Base-by-base conservation (phyloP, 2,329 filamentous ascomycete genomes). In the Fusarium sp. region DNA sequence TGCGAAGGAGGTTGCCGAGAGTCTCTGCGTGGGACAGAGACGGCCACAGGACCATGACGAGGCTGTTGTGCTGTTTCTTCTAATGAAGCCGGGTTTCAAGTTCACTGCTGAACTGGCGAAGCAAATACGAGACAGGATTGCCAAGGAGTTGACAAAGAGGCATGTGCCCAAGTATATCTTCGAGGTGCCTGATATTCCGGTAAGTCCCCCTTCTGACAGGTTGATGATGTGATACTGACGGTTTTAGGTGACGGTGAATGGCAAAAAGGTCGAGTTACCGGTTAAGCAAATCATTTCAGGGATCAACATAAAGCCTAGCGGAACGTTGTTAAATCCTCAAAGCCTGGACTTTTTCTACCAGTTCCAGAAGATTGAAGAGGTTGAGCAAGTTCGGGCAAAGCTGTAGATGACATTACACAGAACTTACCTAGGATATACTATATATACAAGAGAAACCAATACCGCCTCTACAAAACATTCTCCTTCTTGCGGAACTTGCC, bases 261-360 rank as follows among this genome's bases (percentile, higher is more conserved):
- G 92, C 49, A 96, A 96, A 77, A 96, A 96, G 78, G 92, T 96
- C 6, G 92, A 96, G 76, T 73, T 96, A 52, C 92, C 92, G 0
- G 90, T 96, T 30, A 96, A 96, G 80, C 90, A 92, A 74, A 96
- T 96, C 66, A 89, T 96, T 1, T 93, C 87, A 0, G 92, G 92
- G 0, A 88, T 89, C 71, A 86, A 81, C 23, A 87, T 96, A 75
- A 93, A 91, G 78, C 87, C 92, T 0, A 92, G 90, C 48, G 92
- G 92, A 2, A 95, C 92, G 6, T 78, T 96, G 72, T 79, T 91
- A 53, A 96, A 96, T 73, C 92, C 92, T 0, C 80, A 90, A 73
- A 92, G 90, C 67, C 78, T 96, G 60, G 84, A 93, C 32, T 95
- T 85, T 73, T 96, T 93, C 74, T 94, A 96, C 71, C 89, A 88